These are phyloP conservation scores for Penicillium silybi DNA, from an alignment of 495 filamentous ascomycete species.

Conservation along the genomic window DNA sequence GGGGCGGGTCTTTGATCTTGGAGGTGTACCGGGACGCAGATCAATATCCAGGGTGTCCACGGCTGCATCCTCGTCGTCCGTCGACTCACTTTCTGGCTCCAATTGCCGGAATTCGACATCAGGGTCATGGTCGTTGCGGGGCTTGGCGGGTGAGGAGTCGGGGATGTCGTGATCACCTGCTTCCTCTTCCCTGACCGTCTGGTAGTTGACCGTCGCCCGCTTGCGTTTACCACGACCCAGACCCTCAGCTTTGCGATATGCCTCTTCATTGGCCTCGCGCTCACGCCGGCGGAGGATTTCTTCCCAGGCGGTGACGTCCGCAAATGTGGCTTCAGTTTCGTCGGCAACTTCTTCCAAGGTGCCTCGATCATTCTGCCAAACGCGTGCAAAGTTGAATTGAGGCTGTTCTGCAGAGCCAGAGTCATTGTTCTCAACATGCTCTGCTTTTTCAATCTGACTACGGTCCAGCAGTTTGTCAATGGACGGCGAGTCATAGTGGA, in stretches of 20 bases:
- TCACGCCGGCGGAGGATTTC: conserved; percentile 81
- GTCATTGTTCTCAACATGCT: conserved; percentile 50
- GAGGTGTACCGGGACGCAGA: not conserved
- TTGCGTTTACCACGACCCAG: conserved; percentile 80
- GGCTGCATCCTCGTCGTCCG: conserved; percentile 14
- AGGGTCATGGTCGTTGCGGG: conserved; percentile 22
- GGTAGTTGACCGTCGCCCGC: conserved; percentile 44
- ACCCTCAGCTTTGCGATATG: conserved; percentile 56
- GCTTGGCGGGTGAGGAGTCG: conserved; percentile 25
- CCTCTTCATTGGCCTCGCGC: conserved; percentile 65
- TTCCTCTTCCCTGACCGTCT: conserved; percentile 8
- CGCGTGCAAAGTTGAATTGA: conserved; percentile 84
- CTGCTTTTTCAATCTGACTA: conserved; percentile 70
- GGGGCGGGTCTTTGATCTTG: conserved; percentile 11
- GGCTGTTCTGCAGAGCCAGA: conserved; percentile 45
- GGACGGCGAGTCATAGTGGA: conserved; percentile 73
- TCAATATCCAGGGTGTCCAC: conserved; percentile 6
- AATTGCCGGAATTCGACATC: conserved; percentile 34
- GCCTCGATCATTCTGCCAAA: conserved; percentile 82
- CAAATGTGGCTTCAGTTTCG: conserved; percentile 31
- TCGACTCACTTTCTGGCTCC: conserved; percentile 23
- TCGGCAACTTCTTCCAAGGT: conserved; percentile 57
- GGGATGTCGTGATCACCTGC: conserved; percentile 7
- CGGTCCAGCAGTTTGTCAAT: conserved; percentile 88
- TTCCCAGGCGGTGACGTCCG: conserved; percentile 75